Percentiles rank a stretch among this genome's conserved stretches.
Evolutionary conservation across 768 basidiomycete species (phyloP).

Genomic region (Termitomyces titanicus): DNA sequence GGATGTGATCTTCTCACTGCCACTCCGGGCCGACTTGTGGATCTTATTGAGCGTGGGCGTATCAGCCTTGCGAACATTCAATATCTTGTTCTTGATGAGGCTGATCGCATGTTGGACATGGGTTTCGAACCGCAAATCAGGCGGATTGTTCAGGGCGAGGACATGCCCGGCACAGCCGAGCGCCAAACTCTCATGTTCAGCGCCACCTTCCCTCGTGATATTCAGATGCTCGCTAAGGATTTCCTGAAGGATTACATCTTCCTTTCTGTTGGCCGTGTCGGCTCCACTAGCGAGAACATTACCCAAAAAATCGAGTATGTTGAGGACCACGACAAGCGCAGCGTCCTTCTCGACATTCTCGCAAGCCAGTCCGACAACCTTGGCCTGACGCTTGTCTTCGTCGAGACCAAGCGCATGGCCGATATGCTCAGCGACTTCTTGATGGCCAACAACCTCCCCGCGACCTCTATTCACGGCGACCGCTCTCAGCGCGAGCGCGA

Average conservation of each 20-base stretch:
- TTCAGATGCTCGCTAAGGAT: conserved; percentile 93
- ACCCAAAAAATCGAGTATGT: conserved; percentile 99
- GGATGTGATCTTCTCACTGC: conserved; percentile 97
- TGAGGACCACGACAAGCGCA: conserved; percentile 95
- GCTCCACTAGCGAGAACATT: conserved; percentile 98
- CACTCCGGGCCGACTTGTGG: conserved; percentile 96
- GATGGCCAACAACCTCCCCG: conserved; percentile 73
- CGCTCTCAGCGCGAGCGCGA: conserved; percentile 98
- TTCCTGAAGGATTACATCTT: conserved; percentile 99
- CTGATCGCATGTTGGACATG: conserved; percentile 99
- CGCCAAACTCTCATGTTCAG: conserved; percentile 99
- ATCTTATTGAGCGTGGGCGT: conserved; percentile 95
- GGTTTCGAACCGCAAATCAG: conserved; percentile 99
- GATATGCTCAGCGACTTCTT: conserved; percentile 98
- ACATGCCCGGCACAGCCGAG: conserved; percentile 91
- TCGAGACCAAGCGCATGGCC: conserved; percentile 99
- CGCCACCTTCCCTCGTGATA: conserved; percentile 98
- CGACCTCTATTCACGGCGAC: conserved; percentile 98
- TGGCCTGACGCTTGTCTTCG: conserved; percentile 92
- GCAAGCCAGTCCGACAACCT: conserved; percentile 64
- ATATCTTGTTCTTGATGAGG: conserved; percentile 98
- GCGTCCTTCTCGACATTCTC: conserved; percentile 91
- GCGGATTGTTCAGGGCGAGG: conserved; percentile 95
- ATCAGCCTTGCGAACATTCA: conserved; percentile 96
- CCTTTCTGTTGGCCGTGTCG: conserved; percentile 97